Evolutionary conservation across 495 filamentous ascomycete genomes (phyloP), one percentile per base, ranked within the genome.

Genomic region (Hypoxylon trugodes): DNA sequence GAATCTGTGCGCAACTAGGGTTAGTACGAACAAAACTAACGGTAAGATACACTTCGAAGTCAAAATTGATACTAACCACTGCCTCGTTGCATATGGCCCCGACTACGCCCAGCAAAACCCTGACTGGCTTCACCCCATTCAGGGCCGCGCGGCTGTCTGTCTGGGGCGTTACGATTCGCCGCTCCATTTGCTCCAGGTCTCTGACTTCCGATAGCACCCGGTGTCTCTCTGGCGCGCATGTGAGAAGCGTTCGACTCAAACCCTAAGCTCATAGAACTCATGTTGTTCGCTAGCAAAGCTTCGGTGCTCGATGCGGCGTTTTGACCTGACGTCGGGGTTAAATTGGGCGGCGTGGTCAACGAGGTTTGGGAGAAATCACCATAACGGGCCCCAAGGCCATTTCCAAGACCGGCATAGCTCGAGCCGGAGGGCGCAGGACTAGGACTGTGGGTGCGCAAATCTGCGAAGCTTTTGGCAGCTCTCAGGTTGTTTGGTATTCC

Each of bases 381-480:
- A 65, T 87, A 86, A 59, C 84, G 84, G 56, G 63, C 66, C 16
- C 66, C 68, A 2, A 74, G 51, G 53, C 70, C 69, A 42, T 69
- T 72, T 26, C 69, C 70, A 37, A 91, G 77, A 26, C 84, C 81
- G 33, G 86, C 85, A 73, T 95, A 94, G 80, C 91, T 94, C 15
- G 89, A 90, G 9, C 90, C 89, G 3, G 95, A 97, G 2, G 91
- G 89, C 13, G 90, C 93, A 3, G 95, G 94, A 55, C 94, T 97
- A 10, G 95, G 95, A 6, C 93, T 96, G 76, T 93, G 96, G 2
- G 94, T 95, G 58, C 93, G 90, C 61, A 98, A 78, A 73, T 98
- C 95, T 38, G 94, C 95, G 72, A 96, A 96, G 16, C 94, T 97
- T 79, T 98, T 98, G 62, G 96, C 95, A 25, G 90, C 90, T 18